A percentile compares a stretch with the other conserved stretches of the same genome.
Conservation (phyloP, 176 grass and related monocot genomes). For the Calamus simplicifolius region DNA sequence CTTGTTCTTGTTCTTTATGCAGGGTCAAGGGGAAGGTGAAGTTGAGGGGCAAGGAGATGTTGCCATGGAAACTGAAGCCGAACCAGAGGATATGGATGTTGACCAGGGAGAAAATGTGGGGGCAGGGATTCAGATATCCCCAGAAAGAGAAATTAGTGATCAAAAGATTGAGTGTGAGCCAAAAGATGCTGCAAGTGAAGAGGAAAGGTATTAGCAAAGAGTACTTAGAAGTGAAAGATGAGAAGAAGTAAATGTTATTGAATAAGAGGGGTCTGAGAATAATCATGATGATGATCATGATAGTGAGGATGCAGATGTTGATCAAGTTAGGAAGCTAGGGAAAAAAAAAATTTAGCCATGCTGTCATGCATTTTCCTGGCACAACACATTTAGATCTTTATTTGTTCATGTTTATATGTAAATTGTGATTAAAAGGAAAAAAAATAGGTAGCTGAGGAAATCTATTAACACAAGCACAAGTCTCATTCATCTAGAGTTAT, state of each 20-base stretch:
- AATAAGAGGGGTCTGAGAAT: conserved; percentile 76
- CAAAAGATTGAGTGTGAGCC: conserved; percentile 42
- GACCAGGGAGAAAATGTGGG: conserved; percentile 63
- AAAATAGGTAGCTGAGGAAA: neutral
- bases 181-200: conserved; percentile 58
- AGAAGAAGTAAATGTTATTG: conserved; percentile 54
- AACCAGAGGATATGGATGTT: too few species aligned
- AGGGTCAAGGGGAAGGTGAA: conserved; percentile 80
- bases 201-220: conserved; percentile 65
- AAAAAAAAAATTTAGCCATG: conserved; percentile 29
- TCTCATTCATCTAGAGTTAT: neutral
- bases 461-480: neutral
- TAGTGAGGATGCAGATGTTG: conserved; percentile 48
- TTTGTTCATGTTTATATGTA: too few species aligned
- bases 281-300: conserved; percentile 50
- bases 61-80: too few species aligned
- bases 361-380: conserved; percentile 3
- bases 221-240: conserved; percentile 65
- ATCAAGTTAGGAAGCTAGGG: conserved; percentile 44
- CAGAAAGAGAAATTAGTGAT: conserved; percentile 65
- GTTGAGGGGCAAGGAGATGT: conserved; percentile 56
- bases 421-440: neutral
- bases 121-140: conserved; percentile 62
- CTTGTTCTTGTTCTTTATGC: conserved; percentile 7
- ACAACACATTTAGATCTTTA: too few species aligned